Conservation (phyloP, 176 grass and related monocot species). For the Ensete glaucum region DNA sequence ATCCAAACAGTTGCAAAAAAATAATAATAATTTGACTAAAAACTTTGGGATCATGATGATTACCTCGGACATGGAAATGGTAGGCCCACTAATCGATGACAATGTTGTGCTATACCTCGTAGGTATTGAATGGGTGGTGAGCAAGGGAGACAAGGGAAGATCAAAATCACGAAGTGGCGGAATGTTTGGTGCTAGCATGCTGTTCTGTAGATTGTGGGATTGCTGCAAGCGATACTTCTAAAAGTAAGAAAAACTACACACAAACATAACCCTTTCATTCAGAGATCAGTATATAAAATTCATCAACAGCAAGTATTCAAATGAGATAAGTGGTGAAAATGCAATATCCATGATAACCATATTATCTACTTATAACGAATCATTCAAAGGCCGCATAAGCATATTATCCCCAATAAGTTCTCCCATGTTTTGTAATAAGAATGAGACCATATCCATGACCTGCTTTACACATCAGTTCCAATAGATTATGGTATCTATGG, state of each 20-base stretch:
- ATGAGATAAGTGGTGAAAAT: not conserved
- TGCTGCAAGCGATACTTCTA: slow-evolving; percentile 41
- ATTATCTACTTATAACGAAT: too few relatives aligned
- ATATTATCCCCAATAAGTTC: too few relatives aligned
- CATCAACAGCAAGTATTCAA: not conserved
- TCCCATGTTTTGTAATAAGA: too few relatives aligned
- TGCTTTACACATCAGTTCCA: too few relatives aligned
- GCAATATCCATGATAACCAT: too few relatives aligned
- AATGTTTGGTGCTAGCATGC: slow-evolving; percentile 51
- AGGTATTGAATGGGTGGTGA: slow-evolving; percentile 53
- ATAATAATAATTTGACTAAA: not conserved
- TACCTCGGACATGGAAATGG: slow-evolving; percentile 80
- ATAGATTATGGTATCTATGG: too few relatives aligned
- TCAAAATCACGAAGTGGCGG: slow-evolving; percentile 66
- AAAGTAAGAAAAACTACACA: not conserved
- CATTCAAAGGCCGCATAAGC: too few relatives aligned
- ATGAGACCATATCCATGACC: too few relatives aligned
- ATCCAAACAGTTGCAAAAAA: not conserved
- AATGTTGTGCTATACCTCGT: slow-evolving; percentile 57
- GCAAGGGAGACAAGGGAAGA: slow-evolving; percentile 49
- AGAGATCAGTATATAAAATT: not conserved
- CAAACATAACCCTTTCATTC: not conserved
- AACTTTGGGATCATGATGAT: slow-evolving; percentile 4
- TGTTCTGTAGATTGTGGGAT: slow-evolving; percentile 57
- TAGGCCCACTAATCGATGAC: slow-evolving; percentile 51